Conservation (phyloP, 371 early-diverging fungal genomes). For the Enterocytospora artemiae region DNA sequence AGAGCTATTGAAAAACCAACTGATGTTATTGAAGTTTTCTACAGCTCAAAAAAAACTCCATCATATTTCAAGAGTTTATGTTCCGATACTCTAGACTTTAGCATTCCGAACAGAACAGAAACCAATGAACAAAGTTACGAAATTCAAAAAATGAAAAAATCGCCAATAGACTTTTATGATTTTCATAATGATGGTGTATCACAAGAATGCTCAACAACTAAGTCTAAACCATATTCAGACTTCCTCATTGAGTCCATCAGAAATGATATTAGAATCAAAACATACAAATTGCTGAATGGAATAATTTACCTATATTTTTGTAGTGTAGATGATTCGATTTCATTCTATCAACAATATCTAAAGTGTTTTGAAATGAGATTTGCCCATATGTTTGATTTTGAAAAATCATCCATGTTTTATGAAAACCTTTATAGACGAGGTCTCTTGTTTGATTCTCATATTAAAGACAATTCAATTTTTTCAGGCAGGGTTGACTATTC, state of each 20-base stretch:
- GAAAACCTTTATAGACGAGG: too few species aligned
- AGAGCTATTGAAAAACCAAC: conserved; percentile 32
- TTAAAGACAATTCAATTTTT: too few species aligned
- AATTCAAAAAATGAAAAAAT: not conserved
- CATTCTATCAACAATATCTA: conserved; percentile 43
- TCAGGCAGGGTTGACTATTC: too few species aligned
- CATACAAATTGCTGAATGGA: conserved; percentile 2
- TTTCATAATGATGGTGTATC: conserved; percentile 1
- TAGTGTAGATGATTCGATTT: conserved; percentile 29
- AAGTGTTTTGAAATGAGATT: conserved; percentile 26
- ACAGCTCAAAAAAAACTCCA: too few species aligned
- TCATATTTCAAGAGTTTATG: too few species aligned
- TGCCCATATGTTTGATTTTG: conserved; percentile 7
- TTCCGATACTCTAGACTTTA: too few species aligned
- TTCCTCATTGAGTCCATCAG: conserved; percentile 18
- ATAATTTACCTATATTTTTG: conserved; percentile 28
- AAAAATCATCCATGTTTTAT: not conserved
- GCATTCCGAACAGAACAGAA: not conserved
- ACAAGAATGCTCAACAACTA: not conserved
- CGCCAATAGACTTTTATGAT: conserved; percentile 3
- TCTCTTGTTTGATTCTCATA: too few species aligned
- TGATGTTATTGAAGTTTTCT: conserved; percentile 27
- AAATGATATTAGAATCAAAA: conserved; percentile 39
- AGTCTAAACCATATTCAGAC: not conserved
- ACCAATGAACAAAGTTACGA: not conserved